phyloP scores from a whole-genome alignment of 345 rosid genomes.

The Salix purpurea region DNA sequence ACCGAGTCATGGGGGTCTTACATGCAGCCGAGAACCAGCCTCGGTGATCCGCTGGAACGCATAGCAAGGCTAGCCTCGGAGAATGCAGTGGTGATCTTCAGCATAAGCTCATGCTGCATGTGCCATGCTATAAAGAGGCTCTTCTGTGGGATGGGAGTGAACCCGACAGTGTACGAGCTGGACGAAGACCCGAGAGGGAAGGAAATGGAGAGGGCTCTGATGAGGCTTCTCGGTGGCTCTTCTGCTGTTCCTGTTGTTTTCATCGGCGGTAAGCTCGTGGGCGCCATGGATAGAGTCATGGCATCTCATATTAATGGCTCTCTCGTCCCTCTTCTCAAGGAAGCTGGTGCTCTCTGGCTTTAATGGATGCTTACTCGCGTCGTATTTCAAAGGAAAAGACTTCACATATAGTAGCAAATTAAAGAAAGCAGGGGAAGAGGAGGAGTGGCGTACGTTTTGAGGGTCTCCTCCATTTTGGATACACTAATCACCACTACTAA shows the following conservation, averaged over 20 bases:
- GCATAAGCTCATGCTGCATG: slow-evolving; percentile 93
- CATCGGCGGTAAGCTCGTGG: slow-evolving; percentile 86
- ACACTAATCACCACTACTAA: slow-evolving; percentile 1
- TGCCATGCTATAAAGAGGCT: slow-evolving; percentile 85
- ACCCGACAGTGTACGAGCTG: slow-evolving; percentile 83
- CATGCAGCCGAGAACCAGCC: slow-evolving; percentile 21
- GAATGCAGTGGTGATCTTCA: slow-evolving; percentile 86
- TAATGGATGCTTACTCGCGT: slow-evolving; percentile 10
- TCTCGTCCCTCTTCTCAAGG: slow-evolving; percentile 89
- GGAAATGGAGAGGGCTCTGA: slow-evolving; percentile 65
- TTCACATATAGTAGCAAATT: not conserved
- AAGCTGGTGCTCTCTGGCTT: slow-evolving; percentile 95
- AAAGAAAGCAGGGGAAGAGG: slow-evolving; percentile 33
- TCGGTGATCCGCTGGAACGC: slow-evolving; percentile 42
- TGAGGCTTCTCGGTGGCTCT: slow-evolving; percentile 53
- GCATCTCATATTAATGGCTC: slow-evolving; percentile 89
- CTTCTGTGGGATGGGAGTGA: slow-evolving; percentile 89
- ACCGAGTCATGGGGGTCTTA: slow-evolving; percentile 56
- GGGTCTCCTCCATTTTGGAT: slow-evolving; percentile 25
- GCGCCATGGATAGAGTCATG: slow-evolving; percentile 90
- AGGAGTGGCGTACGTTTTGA: slow-evolving; percentile 23
- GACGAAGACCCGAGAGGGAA: slow-evolving; percentile 71
- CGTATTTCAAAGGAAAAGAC: not conserved
- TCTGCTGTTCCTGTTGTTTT: slow-evolving; percentile 84
- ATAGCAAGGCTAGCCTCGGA: slow-evolving; percentile 70